Evolutionary conservation across 2,329 filamentous ascomycete species (phyloP).

Genomic region (Colletotrichum sojae): DNA sequence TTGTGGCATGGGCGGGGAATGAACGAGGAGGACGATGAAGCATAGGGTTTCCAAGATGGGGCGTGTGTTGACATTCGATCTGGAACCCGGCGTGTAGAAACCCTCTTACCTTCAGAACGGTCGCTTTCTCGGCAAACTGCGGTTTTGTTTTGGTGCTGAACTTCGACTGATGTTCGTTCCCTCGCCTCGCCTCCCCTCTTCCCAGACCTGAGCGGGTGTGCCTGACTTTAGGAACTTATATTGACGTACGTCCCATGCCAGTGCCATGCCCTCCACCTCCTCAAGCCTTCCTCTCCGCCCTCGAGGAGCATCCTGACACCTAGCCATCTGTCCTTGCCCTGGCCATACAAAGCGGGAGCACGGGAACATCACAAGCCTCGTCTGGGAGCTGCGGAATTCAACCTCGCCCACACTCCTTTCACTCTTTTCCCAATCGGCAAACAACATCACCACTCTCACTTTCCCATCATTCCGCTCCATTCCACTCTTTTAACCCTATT

Average conservation of each 20-base stretch:
- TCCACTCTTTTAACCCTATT: conserved; percentile 24
- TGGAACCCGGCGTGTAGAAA: conserved; percentile 29
- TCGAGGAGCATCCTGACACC: conserved; percentile 10
- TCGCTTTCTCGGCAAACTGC: conserved; percentile 24
- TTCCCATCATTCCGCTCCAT: conserved; percentile 39
- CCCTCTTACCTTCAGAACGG: background rate
- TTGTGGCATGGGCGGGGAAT: conserved; percentile 27
- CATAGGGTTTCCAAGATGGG: conserved; percentile 27
- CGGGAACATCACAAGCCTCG: conserved; percentile 11
- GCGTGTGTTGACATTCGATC: conserved; percentile 34
- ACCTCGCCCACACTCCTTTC: conserved; percentile 27
- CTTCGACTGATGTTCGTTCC: conserved; percentile 18
- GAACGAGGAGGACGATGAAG: conserved; percentile 27
- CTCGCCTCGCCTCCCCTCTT: conserved; percentile 26
- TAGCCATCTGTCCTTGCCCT: conserved; percentile 5
- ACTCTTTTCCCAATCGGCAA: conserved; percentile 16
- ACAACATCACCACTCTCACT: conserved; percentile 29
- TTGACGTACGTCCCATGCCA: conserved; percentile 41
- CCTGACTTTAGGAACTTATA: conserved; percentile 41
- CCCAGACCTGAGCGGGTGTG: conserved; percentile 34
- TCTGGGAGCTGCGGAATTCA: conserved; percentile 22
- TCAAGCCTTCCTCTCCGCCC: conserved; percentile 13
- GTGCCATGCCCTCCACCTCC: conserved; percentile 24
- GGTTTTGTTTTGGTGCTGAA: conserved; percentile 9
- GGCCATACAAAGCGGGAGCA: conserved; percentile 20